Conservation (phyloP, 805 yeast genomes). For the Scheffersomyces ergatensis region DNA sequence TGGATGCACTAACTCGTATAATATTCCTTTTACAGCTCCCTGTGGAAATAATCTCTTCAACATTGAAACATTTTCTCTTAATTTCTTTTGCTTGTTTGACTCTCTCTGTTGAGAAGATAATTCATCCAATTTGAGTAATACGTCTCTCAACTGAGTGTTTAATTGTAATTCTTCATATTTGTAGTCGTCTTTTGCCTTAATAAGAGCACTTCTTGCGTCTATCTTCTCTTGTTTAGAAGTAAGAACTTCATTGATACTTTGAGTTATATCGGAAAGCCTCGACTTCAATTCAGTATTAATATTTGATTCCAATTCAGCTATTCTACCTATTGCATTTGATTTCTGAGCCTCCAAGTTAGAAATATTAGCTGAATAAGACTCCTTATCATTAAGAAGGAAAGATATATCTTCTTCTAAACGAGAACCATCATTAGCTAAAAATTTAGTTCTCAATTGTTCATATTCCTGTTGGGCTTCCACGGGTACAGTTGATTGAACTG, state of each 20-base stretch:
- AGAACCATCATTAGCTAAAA: conserved; percentile 56
- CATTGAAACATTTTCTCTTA: conserved; percentile 70
- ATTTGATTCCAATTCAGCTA: conserved; percentile 35
- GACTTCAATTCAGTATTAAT: conserved; percentile 33
- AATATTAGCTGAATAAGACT: conserved; percentile 32
- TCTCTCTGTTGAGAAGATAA: conserved; percentile 76
- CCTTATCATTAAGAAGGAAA: conserved; percentile 41
- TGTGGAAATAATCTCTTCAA: conserved; percentile 69
- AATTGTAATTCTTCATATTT: conserved; percentile 53
- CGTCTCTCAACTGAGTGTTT: conserved; percentile 61
- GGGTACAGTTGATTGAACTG: conserved; percentile 13
- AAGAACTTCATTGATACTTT: conserved; percentile 30
- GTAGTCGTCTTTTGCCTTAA: conserved; percentile 33
- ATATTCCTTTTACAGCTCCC: conserved; percentile 77
- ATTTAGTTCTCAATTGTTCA: conserved; percentile 53
- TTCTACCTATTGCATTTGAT: conserved; percentile 35
- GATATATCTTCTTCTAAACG: conserved; percentile 50
- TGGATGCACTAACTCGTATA: conserved; percentile 79
- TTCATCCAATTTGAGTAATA: conserved; percentile 63
- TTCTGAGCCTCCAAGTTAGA: conserved; percentile 26
- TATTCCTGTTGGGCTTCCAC: conserved; percentile 55
- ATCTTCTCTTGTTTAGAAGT: conserved; percentile 23
- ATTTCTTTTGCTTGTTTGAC: conserved; percentile 61
- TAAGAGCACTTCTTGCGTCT: conserved; percentile 22
- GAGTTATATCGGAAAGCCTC: conserved; percentile 25